Percentiles rank a stretch among this genome's conserved stretches.
phyloP scores from a whole-genome alignment of 176 grass and related monocot species.

The Zoysia pacifica region DNA sequence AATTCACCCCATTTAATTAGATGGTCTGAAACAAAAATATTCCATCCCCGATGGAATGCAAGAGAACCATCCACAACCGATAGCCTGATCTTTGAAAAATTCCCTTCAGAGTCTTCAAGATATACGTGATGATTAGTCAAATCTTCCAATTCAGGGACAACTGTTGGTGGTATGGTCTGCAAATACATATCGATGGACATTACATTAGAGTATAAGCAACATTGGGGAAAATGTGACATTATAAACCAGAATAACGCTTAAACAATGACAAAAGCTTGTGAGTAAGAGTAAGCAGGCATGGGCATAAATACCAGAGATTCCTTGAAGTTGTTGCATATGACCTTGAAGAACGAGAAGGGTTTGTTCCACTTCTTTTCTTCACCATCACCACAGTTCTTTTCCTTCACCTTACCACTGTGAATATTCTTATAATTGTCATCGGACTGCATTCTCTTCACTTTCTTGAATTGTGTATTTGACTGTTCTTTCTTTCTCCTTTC shows the following conservation, averaged over 20 bases:
- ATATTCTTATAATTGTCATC: conserved; percentile 9
- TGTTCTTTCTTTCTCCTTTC: conserved; percentile 30
- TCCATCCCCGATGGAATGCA: conserved; percentile 61
- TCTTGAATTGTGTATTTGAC: neutral
- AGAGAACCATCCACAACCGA: conserved; percentile 40
- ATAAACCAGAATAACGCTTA: conserved; percentile 9
- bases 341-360: conserved; percentile 46
- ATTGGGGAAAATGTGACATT: neutral
- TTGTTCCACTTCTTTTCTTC: conserved; percentile 8
- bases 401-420: neutral
- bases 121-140: conserved; percentile 39
- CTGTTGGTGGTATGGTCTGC: conserved; percentile 57
- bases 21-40: conserved; percentile 59
- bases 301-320: conserved; percentile 50
- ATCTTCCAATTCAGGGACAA: conserved; percentile 21
- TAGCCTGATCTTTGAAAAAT: conserved; percentile 31
- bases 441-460: neutral
- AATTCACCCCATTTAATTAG: conserved; percentile 47
- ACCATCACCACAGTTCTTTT: neutral
- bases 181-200: conserved; percentile 11
- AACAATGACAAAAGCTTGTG: neutral
- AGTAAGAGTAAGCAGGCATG: neutral
- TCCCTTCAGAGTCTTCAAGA: conserved; percentile 51
- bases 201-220: neutral
- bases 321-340: conserved; percentile 38